Evolutionary conservation across 78 protist genomes (phyloP), one percentile per base, ranked within the genome.

Genomic region (Dictyostelium brefeldianum): DNA sequence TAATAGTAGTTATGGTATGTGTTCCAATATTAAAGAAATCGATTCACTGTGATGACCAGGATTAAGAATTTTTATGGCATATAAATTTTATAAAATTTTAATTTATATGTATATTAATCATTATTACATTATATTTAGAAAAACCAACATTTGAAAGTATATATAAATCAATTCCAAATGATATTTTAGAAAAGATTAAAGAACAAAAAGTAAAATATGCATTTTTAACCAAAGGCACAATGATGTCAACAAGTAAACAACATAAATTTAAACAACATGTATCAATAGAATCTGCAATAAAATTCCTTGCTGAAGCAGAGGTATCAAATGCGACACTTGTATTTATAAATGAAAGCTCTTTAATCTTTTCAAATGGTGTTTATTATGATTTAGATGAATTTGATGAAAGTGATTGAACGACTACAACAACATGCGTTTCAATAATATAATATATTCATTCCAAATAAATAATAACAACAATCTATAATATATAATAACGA

Each of bases 191-290:
- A 41, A 67, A 47, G 53, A 75, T 85, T 3, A 31, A 27, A 54
- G 83, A 70, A 25, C 47, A 51, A 41, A 56, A 48, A 75, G 80
- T 85, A n/a, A 85, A 74, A 62, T 85, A 62, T 59, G 92, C 92
- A 59, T 85, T 74, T 46, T 74, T 85, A 17, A 74, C 92, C 20
- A 85, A 65, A 62, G 92, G 92, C 17, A 78, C 75, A 6, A 83
- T 59, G 0, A 25, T 57, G 14, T 73, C 92, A 25, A 85, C 92
- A 0, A 53, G 74, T 25, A 85, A 85, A 59, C 92, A 85, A 85
- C 81, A 85, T 27, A 85, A 74, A 62, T 85, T 85, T 36, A 85
- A 85, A 75, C 47, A 64, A 74, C 92, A 73, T n/a, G 92, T 73
- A 17, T 25, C 70, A 17, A 18, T 83, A 15, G 81, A 53, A 12